Percentiles rank a stretch among this genome's conserved stretches.
Conservation (phyloP, 225 moss, liverwort and hornwort genomes). For the Antitrichia curtipendula region DNA sequence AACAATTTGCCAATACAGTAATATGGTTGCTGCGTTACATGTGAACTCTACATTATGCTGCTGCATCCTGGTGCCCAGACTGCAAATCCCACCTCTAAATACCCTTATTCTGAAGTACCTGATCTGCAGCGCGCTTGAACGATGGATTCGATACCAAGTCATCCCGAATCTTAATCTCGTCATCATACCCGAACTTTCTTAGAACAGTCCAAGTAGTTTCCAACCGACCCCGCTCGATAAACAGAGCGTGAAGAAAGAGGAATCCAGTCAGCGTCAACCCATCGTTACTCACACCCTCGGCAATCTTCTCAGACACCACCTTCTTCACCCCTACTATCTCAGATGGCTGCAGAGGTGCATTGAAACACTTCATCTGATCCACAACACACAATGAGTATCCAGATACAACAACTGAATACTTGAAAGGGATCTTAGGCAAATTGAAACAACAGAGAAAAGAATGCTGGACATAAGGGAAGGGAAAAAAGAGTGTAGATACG, state of each 20-base stretch:
- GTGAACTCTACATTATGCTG: not conserved
- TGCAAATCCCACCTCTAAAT: not conserved
- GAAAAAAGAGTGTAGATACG: not conserved
- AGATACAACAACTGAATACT: not conserved
- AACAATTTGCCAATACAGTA: not conserved
- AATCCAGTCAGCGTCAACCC: constrained; percentile 86
- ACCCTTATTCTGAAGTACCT: constrained; percentile 21
- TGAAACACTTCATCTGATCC: constrained; percentile 80
- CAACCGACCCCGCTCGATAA: constrained; percentile 81
- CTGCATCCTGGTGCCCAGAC: not conserved
- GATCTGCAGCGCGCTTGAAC: constrained; percentile 74
- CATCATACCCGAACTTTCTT: constrained; percentile 91
- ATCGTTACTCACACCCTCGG: constrained; percentile 70
- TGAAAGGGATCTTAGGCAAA: not conserved
- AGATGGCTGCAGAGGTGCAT: constrained; percentile 78
- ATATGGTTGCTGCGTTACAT: not conserved
- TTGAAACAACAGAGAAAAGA: not conserved
- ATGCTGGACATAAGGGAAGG: not conserved
- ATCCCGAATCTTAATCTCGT: constrained; percentile 79
- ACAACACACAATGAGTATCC: not conserved
- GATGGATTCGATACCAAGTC: constrained; percentile 62
- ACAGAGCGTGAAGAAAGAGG: constrained; percentile 79
- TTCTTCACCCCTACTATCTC: constrained; percentile 81
- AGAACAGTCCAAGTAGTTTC: constrained; percentile 94
- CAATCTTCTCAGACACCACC: constrained; percentile 85